Evolutionary conservation across 306 rosid species (phyloP), one percentile per base, ranked within the genome.

Genomic region (Citrullus mucosospermus): DNA sequence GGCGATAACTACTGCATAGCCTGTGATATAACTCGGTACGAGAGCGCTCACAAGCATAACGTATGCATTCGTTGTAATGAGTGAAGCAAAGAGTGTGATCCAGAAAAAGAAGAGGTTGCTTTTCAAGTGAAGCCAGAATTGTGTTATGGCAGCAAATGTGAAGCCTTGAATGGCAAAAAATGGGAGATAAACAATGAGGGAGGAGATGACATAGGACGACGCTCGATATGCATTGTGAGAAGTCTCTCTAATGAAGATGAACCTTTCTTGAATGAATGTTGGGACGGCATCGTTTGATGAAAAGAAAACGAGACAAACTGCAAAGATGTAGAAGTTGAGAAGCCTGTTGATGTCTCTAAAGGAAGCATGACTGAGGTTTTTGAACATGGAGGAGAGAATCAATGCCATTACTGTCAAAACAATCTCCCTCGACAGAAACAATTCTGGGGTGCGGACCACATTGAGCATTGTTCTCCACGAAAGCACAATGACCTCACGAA

Each of bases 231-330:
- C 93, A 25, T 92, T 92, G 85, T 94, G 93, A 9, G 98, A 94
- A 46, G 96, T 86, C 81, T 94, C 93, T 85, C 95, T 83, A 25
- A 89, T 92, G 90, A 92, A 94, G 82, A 94, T 89, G 93, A 92
- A 92, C 79, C 97, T 86, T 76, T 94, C 96, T 67, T 81, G 87
- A 83, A 92, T 94, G 82, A 90, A 90, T 43, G 94, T 88, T 6
- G 98, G 98, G 69, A 94, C 97, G 8, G 97, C 98, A 67, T 94
- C 96, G 25, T 94, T 94, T 77, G 98, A 94, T 43, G 98, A 92
- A 51, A 92, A 90, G 97, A 94, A 94, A 51, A 92, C 88, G 6
- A 94, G 90, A 84, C 95, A 94, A 48, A 90, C 93, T 20, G 97
- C 78, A 63, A 92, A 94, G 79, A 94, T 92, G 87, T 92, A 94